Conservation (phyloP, 495 filamentous ascomycete species). For the Trichodelitschia bisporula region DNA sequence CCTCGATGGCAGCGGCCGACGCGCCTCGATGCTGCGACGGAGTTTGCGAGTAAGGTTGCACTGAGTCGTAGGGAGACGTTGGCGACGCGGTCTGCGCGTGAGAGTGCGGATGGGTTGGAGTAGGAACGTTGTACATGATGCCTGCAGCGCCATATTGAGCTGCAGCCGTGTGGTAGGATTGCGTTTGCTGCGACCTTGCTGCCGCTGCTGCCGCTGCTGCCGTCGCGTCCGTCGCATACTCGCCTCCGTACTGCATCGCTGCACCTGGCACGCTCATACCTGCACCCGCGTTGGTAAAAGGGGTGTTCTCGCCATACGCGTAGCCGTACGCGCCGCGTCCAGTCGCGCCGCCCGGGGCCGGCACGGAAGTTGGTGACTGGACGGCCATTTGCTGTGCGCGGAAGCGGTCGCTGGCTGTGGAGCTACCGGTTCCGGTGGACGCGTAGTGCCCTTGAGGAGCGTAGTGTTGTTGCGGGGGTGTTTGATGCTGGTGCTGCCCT, state of each 20-base stretch:
- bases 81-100: slow-evolving; percentile 33
- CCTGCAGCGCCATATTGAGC: too few species aligned
- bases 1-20: slow-evolving; percentile 57
- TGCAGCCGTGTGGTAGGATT: too few species aligned
- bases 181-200: too few species aligned
- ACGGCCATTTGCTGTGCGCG: slow-evolving; percentile 10
- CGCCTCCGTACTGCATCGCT: slow-evolving; percentile 26
- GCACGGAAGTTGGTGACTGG: slow-evolving; percentile 11
- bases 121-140: slow-evolving; percentile 55
- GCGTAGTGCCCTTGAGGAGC: too few species aligned
- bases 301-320: slow-evolving; percentile 28
- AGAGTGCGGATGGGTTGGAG: slow-evolving; percentile 18
- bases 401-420: slow-evolving; percentile 12
- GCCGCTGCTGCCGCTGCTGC: slow-evolving; percentile 21
- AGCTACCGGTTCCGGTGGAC: slow-evolving; percentile 2
- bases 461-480: too few species aligned
- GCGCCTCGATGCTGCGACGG: too few species aligned
- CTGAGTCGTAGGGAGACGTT: slow-evolving; percentile 48
- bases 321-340: slow-evolving; percentile 27
- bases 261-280: slow-evolving; percentile 21
- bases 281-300: slow-evolving; percentile 20
- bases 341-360: slow-evolving; percentile 16
- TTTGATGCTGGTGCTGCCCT: slow-evolving; percentile 9
- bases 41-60: slow-evolving; percentile 52
- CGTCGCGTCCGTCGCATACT: slow-evolving; percentile 25